Evolutionary conservation across 495 filamentous ascomycete genomes (phyloP), one percentile per base, ranked within the genome.

Genomic region (Aspergillus asperescens): DNA sequence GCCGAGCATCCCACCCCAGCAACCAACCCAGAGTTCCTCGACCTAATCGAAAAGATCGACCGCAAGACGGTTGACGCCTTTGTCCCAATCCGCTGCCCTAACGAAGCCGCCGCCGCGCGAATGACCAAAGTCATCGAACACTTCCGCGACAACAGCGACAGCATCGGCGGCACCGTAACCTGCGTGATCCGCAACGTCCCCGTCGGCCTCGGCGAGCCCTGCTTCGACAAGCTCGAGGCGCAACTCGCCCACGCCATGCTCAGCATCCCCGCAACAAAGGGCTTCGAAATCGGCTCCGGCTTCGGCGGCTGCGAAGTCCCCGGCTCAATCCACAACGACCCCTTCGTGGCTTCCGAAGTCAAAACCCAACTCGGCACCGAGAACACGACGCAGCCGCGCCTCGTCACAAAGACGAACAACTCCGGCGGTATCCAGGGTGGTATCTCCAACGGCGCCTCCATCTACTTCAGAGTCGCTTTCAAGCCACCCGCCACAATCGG

Each of bases 401-500:
- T 98, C 31, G 90, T 83, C 16, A 97, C 94, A 32, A 87, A 85
- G 70, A 96, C 94, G 28, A 98, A 98, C 76, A 93, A 95, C 77
- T 93, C 87, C 2, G 94, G 93, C 19, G 93, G 93, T 58, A 88
- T 98, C 59, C 93, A 98, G 73, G 93, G 93, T 34, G 93, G 93
- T 52, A 98, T 98, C 67, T 87, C 86, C 45, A 98, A 98, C 69
- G 93, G 94, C 44, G 88, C 89, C 18, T 85, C 82, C 24, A 89
- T 98, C 71, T 97, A 92, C 78, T 97, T 98, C 81, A 84, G 86
- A 39, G 82, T 96, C 22, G 93, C 80, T 12, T 98, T 98, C 83
- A 98, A 98, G 75, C 87, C 92, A 1, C 82, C 93, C 7, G 93
- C 93, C 7, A 98, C 93, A 7, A 98, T 98, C 64, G 89, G 90